Percentiles rank a stretch among this genome's conserved stretches.
Conservation (phyloP, 306 rosid genomes). For the Sechiopsis laciniata region DNA sequence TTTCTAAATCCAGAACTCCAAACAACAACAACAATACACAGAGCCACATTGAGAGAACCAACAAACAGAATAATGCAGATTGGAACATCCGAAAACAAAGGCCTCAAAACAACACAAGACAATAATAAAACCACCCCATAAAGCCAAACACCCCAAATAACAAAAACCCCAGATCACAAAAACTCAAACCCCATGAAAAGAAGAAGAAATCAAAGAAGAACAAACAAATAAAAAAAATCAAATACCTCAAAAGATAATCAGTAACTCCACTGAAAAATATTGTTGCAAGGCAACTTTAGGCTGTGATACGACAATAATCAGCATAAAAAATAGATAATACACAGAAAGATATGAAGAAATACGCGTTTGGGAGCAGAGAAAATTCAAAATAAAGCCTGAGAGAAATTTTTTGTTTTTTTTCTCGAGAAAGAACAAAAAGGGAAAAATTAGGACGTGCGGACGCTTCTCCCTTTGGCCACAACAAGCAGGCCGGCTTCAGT, state of each 20-base stretch:
- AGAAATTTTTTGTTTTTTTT: background rate
- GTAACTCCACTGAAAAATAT: background rate
- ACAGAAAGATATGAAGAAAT: background rate
- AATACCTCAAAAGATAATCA: constrained; percentile 1
- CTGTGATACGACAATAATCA: constrained; percentile 23
- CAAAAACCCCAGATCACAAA: background rate
- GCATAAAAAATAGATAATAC: background rate
- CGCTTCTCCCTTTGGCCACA: background rate
- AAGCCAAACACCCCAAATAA: background rate
- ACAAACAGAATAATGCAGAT: constrained; percentile 1
- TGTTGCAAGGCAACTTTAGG: background rate
- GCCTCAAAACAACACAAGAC: background rate
- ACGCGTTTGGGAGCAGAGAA: constrained; percentile 39
- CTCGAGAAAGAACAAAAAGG: constrained; percentile 26
- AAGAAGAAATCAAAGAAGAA: background rate
- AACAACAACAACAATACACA: background rate
- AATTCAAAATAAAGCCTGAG: constrained; percentile 58
- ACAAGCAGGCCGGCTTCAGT: background rate
- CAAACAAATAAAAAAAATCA: background rate
- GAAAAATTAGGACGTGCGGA: constrained; percentile 16
- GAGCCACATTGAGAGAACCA: background rate
- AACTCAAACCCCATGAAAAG: background rate
- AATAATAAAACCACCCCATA: background rate
- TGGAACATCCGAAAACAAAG: background rate
- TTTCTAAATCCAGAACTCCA: constrained; percentile 2